phyloP scores from a whole-genome alignment of 1,139 yeast genomes.

The Zhuliangozyma parablackwelliae region DNA sequence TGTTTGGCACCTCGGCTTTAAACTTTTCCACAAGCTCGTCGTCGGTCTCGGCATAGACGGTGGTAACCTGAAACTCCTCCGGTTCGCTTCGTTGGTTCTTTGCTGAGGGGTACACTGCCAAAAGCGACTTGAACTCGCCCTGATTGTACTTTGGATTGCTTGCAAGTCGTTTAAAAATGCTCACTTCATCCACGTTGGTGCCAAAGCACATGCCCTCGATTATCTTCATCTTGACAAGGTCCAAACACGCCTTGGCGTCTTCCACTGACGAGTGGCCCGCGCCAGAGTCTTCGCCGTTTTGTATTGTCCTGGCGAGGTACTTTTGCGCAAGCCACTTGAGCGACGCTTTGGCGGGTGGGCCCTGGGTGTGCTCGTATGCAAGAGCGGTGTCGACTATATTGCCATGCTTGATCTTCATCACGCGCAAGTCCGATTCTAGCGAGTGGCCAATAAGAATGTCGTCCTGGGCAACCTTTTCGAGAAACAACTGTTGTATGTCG shows the following conservation, averaged over 20 bases:
- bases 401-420: slow-evolving; percentile 56
- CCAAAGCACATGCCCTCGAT: slow-evolving; percentile 68
- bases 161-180: slow-evolving; percentile 25
- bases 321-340: slow-evolving; percentile 61
- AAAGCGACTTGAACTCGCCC: slow-evolving; percentile 31
- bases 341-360: slow-evolving; percentile 77
- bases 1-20: slow-evolving; percentile 21
- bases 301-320: slow-evolving; percentile 57
- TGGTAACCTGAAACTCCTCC: slow-evolving; percentile 18
- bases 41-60: slow-evolving; percentile 49
- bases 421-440: slow-evolving; percentile 62
- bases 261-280: slow-evolving; percentile 83
- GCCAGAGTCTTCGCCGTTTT: slow-evolving; percentile 45
- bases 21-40: slow-evolving; percentile 50
- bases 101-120: slow-evolving; percentile 28
- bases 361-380: slow-evolving; percentile 68
- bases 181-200: slow-evolving; percentile 32
- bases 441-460: slow-evolving; percentile 74
- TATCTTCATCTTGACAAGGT: slow-evolving; percentile 66
- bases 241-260: slow-evolving; percentile 80
- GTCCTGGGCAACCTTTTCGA: slow-evolving; percentile 32
- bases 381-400: slow-evolving; percentile 66
- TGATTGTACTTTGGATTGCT: slow-evolving; percentile 6
- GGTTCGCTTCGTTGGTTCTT: slow-evolving; percentile 14
- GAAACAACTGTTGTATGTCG: slow-evolving; percentile 62